These are phyloP conservation scores for Psilocybe sp. DNA, from an alignment of 768 basidiomycete species.

Conservation along the genomic window DNA sequence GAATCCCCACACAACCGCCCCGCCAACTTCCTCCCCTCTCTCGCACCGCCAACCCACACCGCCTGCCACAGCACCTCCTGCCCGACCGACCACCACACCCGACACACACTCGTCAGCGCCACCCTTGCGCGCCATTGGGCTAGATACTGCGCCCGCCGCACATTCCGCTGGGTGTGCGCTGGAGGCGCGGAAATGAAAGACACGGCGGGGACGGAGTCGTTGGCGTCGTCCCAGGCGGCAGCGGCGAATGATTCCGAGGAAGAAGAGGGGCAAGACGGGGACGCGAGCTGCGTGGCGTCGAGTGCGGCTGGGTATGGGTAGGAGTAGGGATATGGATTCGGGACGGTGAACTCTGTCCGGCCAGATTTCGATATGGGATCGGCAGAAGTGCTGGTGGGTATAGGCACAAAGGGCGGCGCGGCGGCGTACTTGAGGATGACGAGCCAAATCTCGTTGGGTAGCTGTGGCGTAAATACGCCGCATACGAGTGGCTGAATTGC, in stretches of 20 bases:
- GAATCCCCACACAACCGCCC: slow-evolving; percentile 19
- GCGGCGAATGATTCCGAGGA: slow-evolving; percentile 43
- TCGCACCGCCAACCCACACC: slow-evolving; percentile 62
- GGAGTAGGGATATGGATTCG: slow-evolving; percentile 35
- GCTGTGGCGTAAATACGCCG: slow-evolving; percentile 11
- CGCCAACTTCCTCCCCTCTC: slow-evolving; percentile 22
- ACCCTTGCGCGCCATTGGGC: slow-evolving; percentile 46
- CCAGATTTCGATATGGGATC: slow-evolving; percentile 44
- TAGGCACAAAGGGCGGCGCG: slow-evolving; percentile 16
- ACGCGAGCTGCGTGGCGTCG: background rate
- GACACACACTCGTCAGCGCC: slow-evolving; percentile 50
- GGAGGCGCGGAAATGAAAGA: slow-evolving; percentile 57
- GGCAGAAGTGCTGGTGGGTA: slow-evolving; percentile 25
- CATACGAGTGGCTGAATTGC: background rate
- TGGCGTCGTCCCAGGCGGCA: too few relatives aligned
- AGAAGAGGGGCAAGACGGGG: slow-evolving; percentile 40
- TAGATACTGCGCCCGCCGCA: slow-evolving; percentile 42
- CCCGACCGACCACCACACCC: slow-evolving; percentile 50
- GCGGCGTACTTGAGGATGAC: slow-evolving; percentile 60
- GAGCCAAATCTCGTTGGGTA: slow-evolving; percentile 69
- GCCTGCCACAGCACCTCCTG: slow-evolving; percentile 63
- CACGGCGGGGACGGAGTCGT: slow-evolving; percentile 27
- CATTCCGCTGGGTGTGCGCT: slow-evolving; percentile 33
- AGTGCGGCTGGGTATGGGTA: slow-evolving; percentile 30
- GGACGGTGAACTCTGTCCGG: slow-evolving; percentile 18